Evolutionary conservation across 1,139 yeast species (phyloP).

Genomic region (Blastobotrys malaysiensis): DNA sequence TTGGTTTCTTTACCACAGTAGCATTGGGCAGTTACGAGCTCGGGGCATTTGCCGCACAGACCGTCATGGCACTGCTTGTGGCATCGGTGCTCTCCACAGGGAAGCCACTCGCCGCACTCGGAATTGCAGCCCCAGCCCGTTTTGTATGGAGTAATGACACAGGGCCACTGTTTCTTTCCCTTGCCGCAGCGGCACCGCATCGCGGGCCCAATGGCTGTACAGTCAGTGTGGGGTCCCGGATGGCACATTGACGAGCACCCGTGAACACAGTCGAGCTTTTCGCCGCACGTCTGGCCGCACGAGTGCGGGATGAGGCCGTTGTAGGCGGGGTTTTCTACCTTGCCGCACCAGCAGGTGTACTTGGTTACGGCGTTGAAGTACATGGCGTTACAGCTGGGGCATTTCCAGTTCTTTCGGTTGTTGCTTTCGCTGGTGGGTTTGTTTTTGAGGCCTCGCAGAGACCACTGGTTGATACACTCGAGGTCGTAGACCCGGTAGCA

Average conservation of each 20-base stretch:
- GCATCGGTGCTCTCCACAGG: constrained; percentile 76
- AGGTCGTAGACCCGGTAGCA: constrained; percentile 80
- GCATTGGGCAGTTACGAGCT: constrained; percentile 45
- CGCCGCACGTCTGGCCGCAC: constrained; percentile 80
- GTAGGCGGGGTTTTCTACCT: constrained; percentile 57
- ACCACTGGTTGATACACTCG: constrained; percentile 80
- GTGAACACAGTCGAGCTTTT: constrained; percentile 50
- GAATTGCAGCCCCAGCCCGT: constrained; percentile 66
- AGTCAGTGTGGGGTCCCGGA: constrained; percentile 82
- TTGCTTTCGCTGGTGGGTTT: constrained; percentile 11
- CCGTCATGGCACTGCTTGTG: constrained; percentile 60
- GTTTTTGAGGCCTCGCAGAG: constrained; percentile 48
- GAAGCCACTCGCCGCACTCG: constrained; percentile 50
- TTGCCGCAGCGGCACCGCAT: constrained; percentile 75
- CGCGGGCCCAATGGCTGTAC: constrained; percentile 72
- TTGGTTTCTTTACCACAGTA: constrained; percentile 58
- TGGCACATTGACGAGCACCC: constrained; percentile 74
- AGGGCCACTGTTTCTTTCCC: constrained; percentile 59
- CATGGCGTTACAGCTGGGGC: constrained; percentile 75
- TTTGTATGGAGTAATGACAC: constrained; percentile 61
- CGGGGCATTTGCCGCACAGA: constrained; percentile 68
- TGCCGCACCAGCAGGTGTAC: constrained; percentile 91
- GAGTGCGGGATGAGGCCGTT: constrained; percentile 70
- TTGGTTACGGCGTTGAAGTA: constrained; percentile 49
- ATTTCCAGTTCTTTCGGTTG: constrained; percentile 60